A percentile compares a stretch with the other conserved stretches of the same genome.
phyloP scores from a whole-genome alignment of 768 basidiomycete species.

The Lanmaoa rubissima region DNA sequence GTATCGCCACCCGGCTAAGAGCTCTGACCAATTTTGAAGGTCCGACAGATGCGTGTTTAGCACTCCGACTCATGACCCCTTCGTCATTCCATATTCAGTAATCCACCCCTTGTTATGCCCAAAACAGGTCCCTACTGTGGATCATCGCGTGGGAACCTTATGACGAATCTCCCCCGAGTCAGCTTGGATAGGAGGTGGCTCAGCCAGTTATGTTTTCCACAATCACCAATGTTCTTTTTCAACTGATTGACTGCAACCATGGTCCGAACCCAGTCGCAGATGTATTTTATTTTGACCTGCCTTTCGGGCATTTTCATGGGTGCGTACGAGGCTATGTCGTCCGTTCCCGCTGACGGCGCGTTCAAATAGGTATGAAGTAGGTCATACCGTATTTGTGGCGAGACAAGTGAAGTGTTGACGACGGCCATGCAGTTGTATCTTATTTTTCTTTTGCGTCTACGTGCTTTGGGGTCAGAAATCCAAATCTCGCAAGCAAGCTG shows the following conservation, averaged over 20 bases:
- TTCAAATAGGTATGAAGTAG: constrained; percentile 18
- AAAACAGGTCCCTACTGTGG: no score
- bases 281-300: constrained; percentile 6
- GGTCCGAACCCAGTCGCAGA: constrained; percentile 1
- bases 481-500: neutral
- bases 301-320: constrained; percentile 13
- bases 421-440: constrained; percentile 5
- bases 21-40: no score
- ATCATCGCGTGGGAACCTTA: no score
- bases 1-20: no score
- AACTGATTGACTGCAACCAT: neutral
- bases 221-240: no score
- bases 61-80: no score
- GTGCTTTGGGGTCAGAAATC: constrained; percentile 13
- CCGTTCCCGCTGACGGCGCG: neutral
- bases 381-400: neutral
- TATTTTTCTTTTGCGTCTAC: constrained; percentile 21
- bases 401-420: neutral
- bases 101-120: no score
- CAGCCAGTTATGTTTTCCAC: neutral
- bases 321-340: neutral
- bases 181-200: neutral
- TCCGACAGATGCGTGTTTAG: no score
- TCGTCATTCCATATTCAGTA: no score
- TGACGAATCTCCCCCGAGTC: no score